Percentiles rank a stretch among this genome's conserved stretches.
These are phyloP conservation scores for Mycena sanguinolenta DNA, from an alignment of 768 basidiomycete genomes.

Conservation along the genomic window DNA sequence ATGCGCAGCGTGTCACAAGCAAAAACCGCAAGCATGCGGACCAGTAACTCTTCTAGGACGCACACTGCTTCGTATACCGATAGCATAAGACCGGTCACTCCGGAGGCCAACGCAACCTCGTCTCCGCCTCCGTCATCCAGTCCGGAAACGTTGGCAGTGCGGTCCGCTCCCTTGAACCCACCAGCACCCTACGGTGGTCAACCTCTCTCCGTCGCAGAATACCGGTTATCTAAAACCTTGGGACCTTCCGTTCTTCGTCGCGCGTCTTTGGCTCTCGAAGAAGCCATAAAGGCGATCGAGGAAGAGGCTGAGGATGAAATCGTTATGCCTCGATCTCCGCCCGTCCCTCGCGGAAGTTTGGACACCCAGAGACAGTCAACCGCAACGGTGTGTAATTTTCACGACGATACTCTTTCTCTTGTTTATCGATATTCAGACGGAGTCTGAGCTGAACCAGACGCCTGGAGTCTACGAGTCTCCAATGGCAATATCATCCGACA, in stretches of 20 bases:
- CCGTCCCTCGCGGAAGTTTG: constrained; percentile 56
- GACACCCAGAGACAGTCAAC: constrained; percentile 46
- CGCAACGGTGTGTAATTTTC: constrained; percentile 47
- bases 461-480: constrained; percentile 68
- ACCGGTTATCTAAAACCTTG: constrained; percentile 64
- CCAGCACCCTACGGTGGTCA: constrained; percentile 55
- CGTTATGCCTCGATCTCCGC: constrained; percentile 75
- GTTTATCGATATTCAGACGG: constrained; percentile 44
- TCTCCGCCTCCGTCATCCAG: constrained; percentile 52
- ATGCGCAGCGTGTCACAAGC: constrained; percentile 66
- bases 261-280: constrained; percentile 81
- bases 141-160: constrained; percentile 54
- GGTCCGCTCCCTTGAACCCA: constrained; percentile 57
- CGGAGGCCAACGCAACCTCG: constrained; percentile 60
- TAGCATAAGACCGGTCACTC: constrained; percentile 66
- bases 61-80: constrained; percentile 56
- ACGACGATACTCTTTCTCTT: constrained; percentile 27
- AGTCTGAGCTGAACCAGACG: constrained; percentile 51
- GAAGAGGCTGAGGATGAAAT: constrained; percentile 84
- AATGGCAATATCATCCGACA: constrained; percentile 80
- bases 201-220: constrained; percentile 55
- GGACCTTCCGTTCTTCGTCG: constrained; percentile 67
- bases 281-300: constrained; percentile 84
- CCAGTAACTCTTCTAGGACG: constrained; percentile 43
- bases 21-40: constrained; percentile 57